Evolutionary conservation across 2,329 filamentous ascomycete genomes (phyloP), one percentile per base, ranked within the genome.

Genomic region (Clonostachys byssicola): DNA sequence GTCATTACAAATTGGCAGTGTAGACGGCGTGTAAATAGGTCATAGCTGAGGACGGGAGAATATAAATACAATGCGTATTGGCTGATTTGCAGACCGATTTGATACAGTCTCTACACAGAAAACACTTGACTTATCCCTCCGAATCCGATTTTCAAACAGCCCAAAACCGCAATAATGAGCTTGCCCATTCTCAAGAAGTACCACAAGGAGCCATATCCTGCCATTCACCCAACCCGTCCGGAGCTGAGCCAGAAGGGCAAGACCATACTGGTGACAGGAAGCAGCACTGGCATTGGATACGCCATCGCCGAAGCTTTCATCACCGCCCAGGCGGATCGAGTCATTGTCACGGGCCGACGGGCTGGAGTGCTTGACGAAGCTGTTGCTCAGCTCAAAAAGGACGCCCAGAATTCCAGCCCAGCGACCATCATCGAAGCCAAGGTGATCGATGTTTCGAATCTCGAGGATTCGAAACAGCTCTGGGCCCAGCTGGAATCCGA

Each of bases 221-320:
- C 59, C 48, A 72, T 75, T 47, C 62, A 56, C 0, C 63, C 70
- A 1, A 45, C 49, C 2, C 61, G 65, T 0, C 65, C 68, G 0
- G 66, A 66, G 38, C 60, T 74, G 14, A 66, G 58, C 4, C 69
- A 75, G 17, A 54, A 51, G 5, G 57, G 55, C 12, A 60, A 62
- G 46, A 68, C 62, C 53, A 66, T 64, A 55, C 54, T 70, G 18
- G 56, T 70, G 20, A 70, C 67, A 0, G 68, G 67, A 4, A 67
- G 68, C 33, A 64, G 58, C 6, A 63, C 66, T 20, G 68, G 68
- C 6, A 68, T 71, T 35, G 67, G 68, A 1, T 68, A 65, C 34
- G 66, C 67, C 12, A 55, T 60, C 7, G 60, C 61, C 0, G 58
- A 60, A 10, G 67, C 43, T 14, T 54, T 43, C 43, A 18, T 47